Evolutionary conservation across 805 yeast species (phyloP), one percentile per base, ranked within the genome.

Genomic region (Kodamaea restingae): DNA sequence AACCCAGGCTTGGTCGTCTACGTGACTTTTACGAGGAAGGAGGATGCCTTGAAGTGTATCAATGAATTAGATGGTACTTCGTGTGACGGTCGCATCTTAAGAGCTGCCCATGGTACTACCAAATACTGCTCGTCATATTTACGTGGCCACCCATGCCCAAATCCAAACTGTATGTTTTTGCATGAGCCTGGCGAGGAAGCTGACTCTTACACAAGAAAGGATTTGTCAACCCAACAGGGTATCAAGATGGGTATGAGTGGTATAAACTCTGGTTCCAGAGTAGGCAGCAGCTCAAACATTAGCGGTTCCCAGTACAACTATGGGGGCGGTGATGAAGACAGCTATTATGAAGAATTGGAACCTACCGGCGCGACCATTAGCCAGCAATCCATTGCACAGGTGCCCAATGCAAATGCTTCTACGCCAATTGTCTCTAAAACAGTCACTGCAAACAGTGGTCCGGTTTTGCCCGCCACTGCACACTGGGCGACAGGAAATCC

Each of bases 171-270:
- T 73, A 93, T 93, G 98, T 93, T 93, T 55, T 73, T 93, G 54
- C 99, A 93, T 61, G 98, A 93, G 63, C 98, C 98, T 5, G 98
- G 99, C 43, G 99, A 93, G 69, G 98, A 93, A 61, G 98, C 98
- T 2, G 98, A 93, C 54, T 84, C 95, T 8, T 91, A 86, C 65
- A 87, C 95, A 18, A 80, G 96, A 61, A 88, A 86, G 55, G 95
- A 86, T 55, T 70, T 86, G 53, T 80, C 88, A 4, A 84, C 93
- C 3, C 83, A 85, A 58, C 80, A 79, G 49, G 79, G 80, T 51
- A 70, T 77, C 47, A 78, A 75, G 52, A 76, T 77, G 75, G 66
- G 71, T 35, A 67, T 64, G 69, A 61, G 64, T 53, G 70, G 68
- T 9, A 49, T 58, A 49, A 46, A 39, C 10, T 33, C 40, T 12